These are phyloP conservation scores for Physcomitrellopsis africana DNA, from an alignment of 225 moss, liverwort and hornwort species.

Conservation along the genomic window DNA sequence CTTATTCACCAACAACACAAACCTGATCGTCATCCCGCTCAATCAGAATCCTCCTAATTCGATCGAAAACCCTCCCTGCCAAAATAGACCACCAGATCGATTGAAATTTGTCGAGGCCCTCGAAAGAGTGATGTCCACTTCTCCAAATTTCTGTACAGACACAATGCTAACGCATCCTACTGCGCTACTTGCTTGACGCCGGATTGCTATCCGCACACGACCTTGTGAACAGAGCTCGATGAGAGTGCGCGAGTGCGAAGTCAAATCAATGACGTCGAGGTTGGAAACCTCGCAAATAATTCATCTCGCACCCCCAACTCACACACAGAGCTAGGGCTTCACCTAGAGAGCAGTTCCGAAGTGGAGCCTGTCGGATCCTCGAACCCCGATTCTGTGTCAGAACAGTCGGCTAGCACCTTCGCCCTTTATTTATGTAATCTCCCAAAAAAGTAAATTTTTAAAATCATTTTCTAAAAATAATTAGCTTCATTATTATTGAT, in stretches of 20 bases:
- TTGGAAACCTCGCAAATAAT: no score
- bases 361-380: neutral
- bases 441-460: no score
- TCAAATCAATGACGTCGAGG: no score
- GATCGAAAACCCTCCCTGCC: neutral
- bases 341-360: neutral
- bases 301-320: no score
- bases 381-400: neutral
- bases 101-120: neutral
- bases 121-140: neutral
- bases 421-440: no score
- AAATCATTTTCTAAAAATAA: no score
- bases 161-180: neutral
- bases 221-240: no score
- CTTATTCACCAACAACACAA: conserved; percentile 93
- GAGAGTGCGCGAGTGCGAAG: no score
- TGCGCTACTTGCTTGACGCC: neutral
- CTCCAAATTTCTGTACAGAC: neutral
- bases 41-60: conserved; percentile 3
- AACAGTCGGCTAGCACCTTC: no score
- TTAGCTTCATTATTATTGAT: no score
- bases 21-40: conserved; percentile 78
- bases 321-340: conserved; percentile 28
- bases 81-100: neutral
- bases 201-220: neutral